phyloP scores from a whole-genome alignment of 345 rosid genomes.

The Eutrema heterophyllum region DNA sequence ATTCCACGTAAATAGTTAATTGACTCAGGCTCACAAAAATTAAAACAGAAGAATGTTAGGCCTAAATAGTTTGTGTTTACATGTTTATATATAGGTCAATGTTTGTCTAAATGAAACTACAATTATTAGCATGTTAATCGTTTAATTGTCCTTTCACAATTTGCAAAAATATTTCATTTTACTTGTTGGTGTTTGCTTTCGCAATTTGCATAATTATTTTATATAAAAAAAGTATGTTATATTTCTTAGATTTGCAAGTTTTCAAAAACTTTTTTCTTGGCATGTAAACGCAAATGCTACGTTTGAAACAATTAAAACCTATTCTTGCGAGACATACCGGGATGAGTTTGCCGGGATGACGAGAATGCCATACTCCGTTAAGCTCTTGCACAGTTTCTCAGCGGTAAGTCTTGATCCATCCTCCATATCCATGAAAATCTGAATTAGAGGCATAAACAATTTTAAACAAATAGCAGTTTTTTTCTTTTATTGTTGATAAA shows the following conservation, averaged over 20 bases:
- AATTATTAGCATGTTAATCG: too few relatives aligned
- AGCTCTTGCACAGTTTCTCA: constrained; percentile 49
- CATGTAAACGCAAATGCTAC: neutral
- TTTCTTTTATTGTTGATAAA: neutral
- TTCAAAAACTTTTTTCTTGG: neutral
- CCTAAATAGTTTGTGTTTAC: too few relatives aligned
- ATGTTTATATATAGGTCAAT: too few relatives aligned
- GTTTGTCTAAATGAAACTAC: too few relatives aligned
- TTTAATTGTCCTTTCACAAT: too few relatives aligned
- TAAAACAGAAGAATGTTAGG: neutral
- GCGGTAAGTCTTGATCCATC: constrained; percentile 47
- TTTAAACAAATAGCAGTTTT: neutral
- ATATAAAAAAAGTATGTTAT: too few relatives aligned
- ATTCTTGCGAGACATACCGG: constrained; percentile 35
- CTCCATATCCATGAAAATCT: constrained; percentile 60
- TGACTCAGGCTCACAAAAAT: neutral
- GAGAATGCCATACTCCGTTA: constrained; percentile 66
- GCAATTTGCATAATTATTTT: too few relatives aligned
- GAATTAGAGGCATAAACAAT: neutral
- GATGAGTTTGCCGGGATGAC: constrained; percentile 51
- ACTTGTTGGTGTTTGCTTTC: too few relatives aligned
- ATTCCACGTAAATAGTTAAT: neutral
- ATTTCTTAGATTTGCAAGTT: neutral
- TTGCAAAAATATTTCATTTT: too few relatives aligned
- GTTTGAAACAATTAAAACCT: neutral